These are phyloP conservation scores for Calvatia gigantea DNA, from an alignment of 768 basidiomycete species.

Conservation along the genomic window DNA sequence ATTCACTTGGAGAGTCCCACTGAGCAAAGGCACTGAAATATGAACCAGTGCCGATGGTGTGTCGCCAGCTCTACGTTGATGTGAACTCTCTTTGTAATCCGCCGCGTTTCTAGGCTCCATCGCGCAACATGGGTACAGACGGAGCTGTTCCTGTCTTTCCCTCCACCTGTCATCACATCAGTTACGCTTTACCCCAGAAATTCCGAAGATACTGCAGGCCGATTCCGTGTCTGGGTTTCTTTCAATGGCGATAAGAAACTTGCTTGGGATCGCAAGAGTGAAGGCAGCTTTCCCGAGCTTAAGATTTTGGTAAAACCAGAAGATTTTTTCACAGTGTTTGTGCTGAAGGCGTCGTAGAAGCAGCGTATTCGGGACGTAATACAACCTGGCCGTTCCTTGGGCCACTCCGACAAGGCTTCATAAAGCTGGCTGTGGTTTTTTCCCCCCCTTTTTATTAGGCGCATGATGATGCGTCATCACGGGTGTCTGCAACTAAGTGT, in stretches of 20 bases:
- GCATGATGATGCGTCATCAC: too few relatives aligned
- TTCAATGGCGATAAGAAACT: slow-evolving; percentile 33
- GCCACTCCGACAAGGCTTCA: slow-evolving; percentile 77
- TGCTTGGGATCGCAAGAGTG: slow-evolving; percentile 88
- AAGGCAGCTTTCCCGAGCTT: slow-evolving; percentile 91
- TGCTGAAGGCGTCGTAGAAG: slow-evolving; percentile 49
- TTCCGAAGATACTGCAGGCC: slow-evolving; percentile 78
- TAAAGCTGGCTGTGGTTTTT: slow-evolving; percentile 2
- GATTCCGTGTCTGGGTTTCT: slow-evolving; percentile 88
- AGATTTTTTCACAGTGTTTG: not conserved
- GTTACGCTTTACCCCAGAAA: slow-evolving; percentile 75
- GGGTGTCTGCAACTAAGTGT: too few relatives aligned
- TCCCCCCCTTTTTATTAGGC: too few relatives aligned
- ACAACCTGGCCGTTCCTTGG: slow-evolving; percentile 77
- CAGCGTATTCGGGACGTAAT: slow-evolving; percentile 82
- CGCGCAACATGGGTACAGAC: slow-evolving; percentile 93
- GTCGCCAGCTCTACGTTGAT: slow-evolving; percentile 15
- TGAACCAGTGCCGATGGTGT: slow-evolving; percentile 85
- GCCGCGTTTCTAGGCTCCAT: slow-evolving; percentile 64
- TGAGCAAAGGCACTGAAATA: not conserved
- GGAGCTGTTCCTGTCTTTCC: slow-evolving; percentile 88
- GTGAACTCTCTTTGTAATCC: not conserved
- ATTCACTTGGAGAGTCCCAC: not conserved
- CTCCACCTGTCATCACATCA: slow-evolving; percentile 64
- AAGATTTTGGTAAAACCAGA: slow-evolving; percentile 64